phyloP scores from a whole-genome alignment of 345 rosid genomes.

The Carallia pectinifolia region DNA sequence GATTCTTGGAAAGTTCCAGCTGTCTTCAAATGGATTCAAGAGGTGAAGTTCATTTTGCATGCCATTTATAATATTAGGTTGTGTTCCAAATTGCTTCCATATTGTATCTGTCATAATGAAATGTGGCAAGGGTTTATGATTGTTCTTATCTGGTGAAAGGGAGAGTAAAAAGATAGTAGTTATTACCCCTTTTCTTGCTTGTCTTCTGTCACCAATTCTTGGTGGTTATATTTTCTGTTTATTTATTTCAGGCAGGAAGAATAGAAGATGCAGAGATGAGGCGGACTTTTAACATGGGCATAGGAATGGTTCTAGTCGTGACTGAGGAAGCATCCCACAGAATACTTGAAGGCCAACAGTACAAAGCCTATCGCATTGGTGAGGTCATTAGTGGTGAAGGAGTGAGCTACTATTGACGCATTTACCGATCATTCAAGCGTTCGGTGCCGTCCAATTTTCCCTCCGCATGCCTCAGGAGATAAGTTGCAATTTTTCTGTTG shows the following conservation, averaged over 20 bases:
- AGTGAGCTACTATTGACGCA: constrained; percentile 48
- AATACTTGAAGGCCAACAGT: constrained; percentile 37
- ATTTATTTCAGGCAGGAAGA: constrained; percentile 52
- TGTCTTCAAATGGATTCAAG: constrained; percentile 82
- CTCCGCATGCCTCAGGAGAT: too few relatives aligned
- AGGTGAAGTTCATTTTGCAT: constrained; percentile 38
- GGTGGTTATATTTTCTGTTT: background rate
- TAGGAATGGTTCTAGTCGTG: constrained; percentile 82
- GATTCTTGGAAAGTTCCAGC: constrained; percentile 72
- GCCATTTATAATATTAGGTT: constrained; percentile 1
- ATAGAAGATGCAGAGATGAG: constrained; percentile 85
- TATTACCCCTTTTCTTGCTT: too few relatives aligned
- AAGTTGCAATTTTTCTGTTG: too few relatives aligned
- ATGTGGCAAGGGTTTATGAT: background rate
- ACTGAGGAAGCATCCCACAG: constrained; percentile 55
- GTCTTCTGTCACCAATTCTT: background rate
- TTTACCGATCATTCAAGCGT: too few relatives aligned
- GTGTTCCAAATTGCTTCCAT: background rate
- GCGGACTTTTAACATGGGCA: constrained; percentile 87
- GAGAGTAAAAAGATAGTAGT: too few relatives aligned
- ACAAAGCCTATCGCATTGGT: constrained; percentile 58
- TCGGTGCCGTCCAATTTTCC: too few relatives aligned
- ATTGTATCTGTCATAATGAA: background rate
- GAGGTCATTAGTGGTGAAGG: constrained; percentile 70
- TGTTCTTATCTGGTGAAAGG: background rate